Percentiles rank a stretch among this genome's conserved stretches.
Conservation (phyloP, 225 moss, liverwort and hornwort genomes). For the Sphagnum tenellum region DNA sequence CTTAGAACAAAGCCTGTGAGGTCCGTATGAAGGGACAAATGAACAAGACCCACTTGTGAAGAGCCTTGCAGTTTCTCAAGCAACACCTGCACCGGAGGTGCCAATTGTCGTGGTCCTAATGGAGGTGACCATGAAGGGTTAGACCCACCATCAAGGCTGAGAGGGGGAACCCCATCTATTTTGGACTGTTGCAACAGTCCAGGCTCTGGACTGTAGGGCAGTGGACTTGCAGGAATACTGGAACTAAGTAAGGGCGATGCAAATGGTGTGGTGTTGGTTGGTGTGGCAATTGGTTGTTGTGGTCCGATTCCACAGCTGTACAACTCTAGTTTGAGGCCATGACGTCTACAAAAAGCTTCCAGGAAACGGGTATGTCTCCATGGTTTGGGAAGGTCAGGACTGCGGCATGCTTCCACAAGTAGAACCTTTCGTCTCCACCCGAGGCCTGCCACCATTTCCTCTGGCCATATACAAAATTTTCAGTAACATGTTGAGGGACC, state of each 20-base stretch:
- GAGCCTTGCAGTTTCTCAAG: conserved; percentile 79
- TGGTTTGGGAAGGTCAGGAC: conserved; percentile 72
- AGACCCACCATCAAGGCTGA: conserved; percentile 65
- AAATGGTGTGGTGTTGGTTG: conserved; percentile 58
- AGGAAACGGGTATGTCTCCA: conserved; percentile 73
- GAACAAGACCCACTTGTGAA: conserved; percentile 89
- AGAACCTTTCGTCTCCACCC: conserved; percentile 87
- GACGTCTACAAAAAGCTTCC: conserved; percentile 82
- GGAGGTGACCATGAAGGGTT: conserved; percentile 72
- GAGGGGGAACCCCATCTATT: conserved; percentile 54
- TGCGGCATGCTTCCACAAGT: conserved; percentile 80
- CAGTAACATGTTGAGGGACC: too few relatives aligned
- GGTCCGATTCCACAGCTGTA: conserved; percentile 27
- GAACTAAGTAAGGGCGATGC: conserved; percentile 70
- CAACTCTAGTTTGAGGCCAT: conserved; percentile 72
- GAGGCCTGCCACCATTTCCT: conserved; percentile 45
- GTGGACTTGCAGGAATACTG: conserved; percentile 61
- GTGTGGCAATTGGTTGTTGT: conserved; percentile 10
- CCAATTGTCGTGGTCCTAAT: conserved; percentile 69
- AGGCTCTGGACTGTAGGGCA: conserved; percentile 62
- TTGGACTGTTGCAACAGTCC: conserved; percentile 40
- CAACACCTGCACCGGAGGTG: conserved; percentile 63
- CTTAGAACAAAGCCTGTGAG: conserved; percentile 72
- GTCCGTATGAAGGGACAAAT: conserved; percentile 91
- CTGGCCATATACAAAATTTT: conserved; percentile 28